Evolutionary conservation across 345 rosid species (phyloP), one percentile per base, ranked within the genome.

Genomic region (Draba incana): DNA sequence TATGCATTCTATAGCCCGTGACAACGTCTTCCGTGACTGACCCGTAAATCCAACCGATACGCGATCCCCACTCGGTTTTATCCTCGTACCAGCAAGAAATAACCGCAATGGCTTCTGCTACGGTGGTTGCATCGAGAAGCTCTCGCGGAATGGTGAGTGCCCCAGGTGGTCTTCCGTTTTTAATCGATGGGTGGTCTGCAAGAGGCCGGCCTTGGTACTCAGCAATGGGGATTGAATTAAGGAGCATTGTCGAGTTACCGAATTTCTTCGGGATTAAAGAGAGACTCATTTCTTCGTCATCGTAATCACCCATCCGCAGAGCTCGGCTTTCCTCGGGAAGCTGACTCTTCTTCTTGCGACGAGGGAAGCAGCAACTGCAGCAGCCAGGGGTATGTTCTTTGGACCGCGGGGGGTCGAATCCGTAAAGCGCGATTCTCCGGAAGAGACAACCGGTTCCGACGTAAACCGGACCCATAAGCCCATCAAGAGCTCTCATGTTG

Each of bases 81-180:
- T 93, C 98, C 78, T 93, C 97, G 30, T 93, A 93, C 98, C 98
- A 93, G 79, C 98, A 93, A 28, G 98, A 93, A 71, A 93, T 91
- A 52, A 93, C 98, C 62, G 92, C 90, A 50, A 93, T 91, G 37
- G 98, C 97, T 84, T 93, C 98, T 0, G 98, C 96, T 76, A 93
- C 97, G 0, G 97, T 88, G 7, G 97, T 75, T 2, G 98, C 98
- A 68, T 91, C 98, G 3, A 93, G 97, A 76, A 87, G 96, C 46
- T 88, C 96, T 45, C 97, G 84, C 2, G 97, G 94, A 30, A 87
- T 80, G 30, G 97, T 87, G 31, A 93, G 98, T 28, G 96, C 97
- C 14, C 98, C 98, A 0, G 98, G 98, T 2, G 86, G 88, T 8
- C 97, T 96, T 2, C 98, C 98, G 47, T 90, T 84, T 83, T 90